These are phyloP conservation scores for Ampelomyces quisqualis DNA, from an alignment of 2,329 filamentous ascomycete species.

Conservation along the genomic window DNA sequence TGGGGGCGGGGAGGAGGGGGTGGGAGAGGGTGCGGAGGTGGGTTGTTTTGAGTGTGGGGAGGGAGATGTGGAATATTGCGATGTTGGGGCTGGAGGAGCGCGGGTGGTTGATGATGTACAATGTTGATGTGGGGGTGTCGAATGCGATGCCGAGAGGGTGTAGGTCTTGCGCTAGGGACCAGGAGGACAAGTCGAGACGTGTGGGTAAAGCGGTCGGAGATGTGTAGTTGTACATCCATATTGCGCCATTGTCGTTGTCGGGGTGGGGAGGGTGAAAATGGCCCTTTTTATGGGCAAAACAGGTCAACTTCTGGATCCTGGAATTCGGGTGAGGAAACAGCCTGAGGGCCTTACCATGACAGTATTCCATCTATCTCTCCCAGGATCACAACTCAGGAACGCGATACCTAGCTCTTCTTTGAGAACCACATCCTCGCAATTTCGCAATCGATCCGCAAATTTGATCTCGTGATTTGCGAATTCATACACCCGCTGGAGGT, in stretches of 20 bases:
- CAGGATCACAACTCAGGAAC: constrained; percentile 48
- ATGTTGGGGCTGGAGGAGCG: constrained; percentile 28
- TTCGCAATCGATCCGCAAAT: constrained; percentile 41
- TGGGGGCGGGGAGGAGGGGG: constrained; percentile 40
- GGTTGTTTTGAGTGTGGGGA: constrained; percentile 23
- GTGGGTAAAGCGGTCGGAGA: constrained; percentile 17
- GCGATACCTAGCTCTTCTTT: constrained; percentile 41
- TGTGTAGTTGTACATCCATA: constrained; percentile 47
- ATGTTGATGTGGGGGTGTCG: constrained; percentile 34
- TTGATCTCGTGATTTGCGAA: constrained; percentile 35
- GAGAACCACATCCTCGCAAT: constrained; percentile 50
- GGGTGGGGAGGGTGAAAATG: constrained; percentile 23
- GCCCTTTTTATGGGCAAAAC: constrained; percentile 19
- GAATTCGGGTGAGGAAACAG: not conserved
- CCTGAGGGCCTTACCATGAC: constrained; percentile 48
- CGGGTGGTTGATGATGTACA: constrained; percentile 48
- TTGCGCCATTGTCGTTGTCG: constrained; percentile 23
- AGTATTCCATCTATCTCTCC: constrained; percentile 49
- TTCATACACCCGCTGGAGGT: too few species aligned
- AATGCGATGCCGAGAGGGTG: constrained; percentile 49
- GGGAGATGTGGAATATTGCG: constrained; percentile 37
- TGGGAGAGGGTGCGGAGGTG: constrained; percentile 38
- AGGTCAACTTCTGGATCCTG: not conserved
- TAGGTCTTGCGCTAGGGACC: constrained; percentile 34
- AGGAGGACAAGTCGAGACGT: constrained; percentile 28